Percentiles rank a stretch among this genome's conserved stretches.
phyloP scores from a whole-genome alignment of 2,329 filamentous ascomycete genomes.

The Colletotrichum musicola region DNA sequence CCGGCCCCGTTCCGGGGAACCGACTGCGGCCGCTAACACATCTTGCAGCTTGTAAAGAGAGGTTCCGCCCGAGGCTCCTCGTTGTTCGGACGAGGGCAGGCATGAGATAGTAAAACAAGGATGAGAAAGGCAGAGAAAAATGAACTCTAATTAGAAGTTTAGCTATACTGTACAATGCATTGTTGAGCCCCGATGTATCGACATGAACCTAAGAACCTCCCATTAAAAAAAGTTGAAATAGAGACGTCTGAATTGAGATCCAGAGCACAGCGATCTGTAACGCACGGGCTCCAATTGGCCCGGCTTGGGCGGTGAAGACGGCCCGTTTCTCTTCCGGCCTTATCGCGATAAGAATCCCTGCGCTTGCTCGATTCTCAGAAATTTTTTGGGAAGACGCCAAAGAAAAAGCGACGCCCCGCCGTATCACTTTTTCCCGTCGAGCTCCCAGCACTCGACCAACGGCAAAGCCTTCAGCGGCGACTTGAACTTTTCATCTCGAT shows the following conservation, averaged over 20 bases:
- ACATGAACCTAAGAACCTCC: background rate
- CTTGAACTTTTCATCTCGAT: constrained; percentile 8
- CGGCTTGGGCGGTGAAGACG: background rate
- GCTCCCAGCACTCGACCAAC: constrained; percentile 30
- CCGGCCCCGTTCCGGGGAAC: constrained; percentile 1
- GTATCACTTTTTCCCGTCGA: constrained; percentile 33
- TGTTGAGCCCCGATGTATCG: background rate
- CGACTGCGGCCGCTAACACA: constrained; percentile 28
- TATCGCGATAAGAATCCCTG: constrained; percentile 39
- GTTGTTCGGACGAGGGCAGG: constrained; percentile 1
- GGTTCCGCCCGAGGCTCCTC: constrained; percentile 27
- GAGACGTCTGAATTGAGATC: background rate
- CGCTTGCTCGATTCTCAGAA: constrained; percentile 22
- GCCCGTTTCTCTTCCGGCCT: constrained; percentile 30
- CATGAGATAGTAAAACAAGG: constrained; percentile 13
- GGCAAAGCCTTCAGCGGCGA: constrained; percentile 13
- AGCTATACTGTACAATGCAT: background rate
- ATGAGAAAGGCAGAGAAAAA: background rate
- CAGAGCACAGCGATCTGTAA: constrained; percentile 28
- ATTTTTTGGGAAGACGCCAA: constrained; percentile 33
- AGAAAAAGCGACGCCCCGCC: constrained; percentile 39
- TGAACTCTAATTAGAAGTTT: background rate
- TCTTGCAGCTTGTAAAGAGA: constrained; percentile 12
- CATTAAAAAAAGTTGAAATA: background rate
- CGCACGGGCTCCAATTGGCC: constrained; percentile 25